Evolutionary conservation across 441 rosid genomes (phyloP).

Genomic region (Lepidium campestre): DNA sequence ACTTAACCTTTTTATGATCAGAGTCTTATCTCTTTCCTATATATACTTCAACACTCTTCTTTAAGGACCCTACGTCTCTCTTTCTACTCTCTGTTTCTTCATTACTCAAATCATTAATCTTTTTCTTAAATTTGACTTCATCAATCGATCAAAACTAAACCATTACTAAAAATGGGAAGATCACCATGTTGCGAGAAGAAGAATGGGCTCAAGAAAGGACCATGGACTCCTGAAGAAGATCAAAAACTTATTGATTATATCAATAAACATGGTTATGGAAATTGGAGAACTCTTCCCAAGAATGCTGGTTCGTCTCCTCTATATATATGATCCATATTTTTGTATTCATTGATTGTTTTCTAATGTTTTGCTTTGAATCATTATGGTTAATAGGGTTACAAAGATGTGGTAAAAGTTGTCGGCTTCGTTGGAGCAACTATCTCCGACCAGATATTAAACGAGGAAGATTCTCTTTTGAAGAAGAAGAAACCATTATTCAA

Average conservation of each 20-base stretch:
- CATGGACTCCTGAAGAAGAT: constrained; percentile 76
- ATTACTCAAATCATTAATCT: not conserved
- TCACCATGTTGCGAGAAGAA: constrained; percentile 55
- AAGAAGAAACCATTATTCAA: constrained; percentile 55
- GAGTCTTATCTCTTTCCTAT: constrained; percentile 28
- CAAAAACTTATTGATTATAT: constrained; percentile 47
- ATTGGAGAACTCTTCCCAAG: constrained; percentile 64
- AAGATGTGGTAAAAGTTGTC: constrained; percentile 71
- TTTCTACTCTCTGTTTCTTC: not conserved
- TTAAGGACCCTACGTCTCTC: constrained; percentile 31
- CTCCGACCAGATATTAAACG: constrained; percentile 62
- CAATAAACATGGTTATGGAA: constrained; percentile 49
- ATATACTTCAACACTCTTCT: constrained; percentile 30
- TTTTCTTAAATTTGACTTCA: not conserved
- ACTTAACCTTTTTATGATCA: constrained; percentile 31
- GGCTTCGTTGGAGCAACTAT: constrained; percentile 63
- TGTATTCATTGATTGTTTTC: not conserved
- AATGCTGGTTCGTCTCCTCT: constrained; percentile 42
- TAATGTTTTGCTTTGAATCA: not conserved
- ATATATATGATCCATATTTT: too few species aligned
- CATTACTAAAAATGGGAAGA: constrained; percentile 37
- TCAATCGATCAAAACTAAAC: not conserved
- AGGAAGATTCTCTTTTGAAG: constrained; percentile 54
- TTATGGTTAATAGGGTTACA: constrained; percentile 37
- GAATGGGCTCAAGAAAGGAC: constrained; percentile 58